These are phyloP conservation scores for Blastomyces parvus DNA, from an alignment of 2,329 filamentous ascomycete species.

Conservation along the genomic window DNA sequence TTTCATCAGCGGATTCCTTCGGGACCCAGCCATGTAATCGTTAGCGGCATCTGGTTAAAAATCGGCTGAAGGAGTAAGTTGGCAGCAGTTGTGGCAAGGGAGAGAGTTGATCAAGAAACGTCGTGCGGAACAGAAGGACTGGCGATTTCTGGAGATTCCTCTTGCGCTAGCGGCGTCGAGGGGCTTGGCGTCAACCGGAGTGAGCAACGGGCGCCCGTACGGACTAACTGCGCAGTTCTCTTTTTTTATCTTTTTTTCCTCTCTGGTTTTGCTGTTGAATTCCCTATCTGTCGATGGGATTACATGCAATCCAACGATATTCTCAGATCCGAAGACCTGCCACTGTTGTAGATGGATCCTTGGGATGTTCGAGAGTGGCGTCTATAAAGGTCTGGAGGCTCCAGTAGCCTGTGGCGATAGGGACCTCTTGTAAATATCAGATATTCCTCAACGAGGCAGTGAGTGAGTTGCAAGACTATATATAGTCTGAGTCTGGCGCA, in stretches of 20 bases:
- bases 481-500: background rate
- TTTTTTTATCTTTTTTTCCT: background rate
- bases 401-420: background rate
- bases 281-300: background rate
- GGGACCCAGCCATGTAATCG: conserved; percentile 42
- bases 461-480: background rate
- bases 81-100: conserved; percentile 8
- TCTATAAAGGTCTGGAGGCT: background rate
- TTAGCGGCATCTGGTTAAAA: conserved; percentile 34
- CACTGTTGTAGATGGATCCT: background rate
- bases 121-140: conserved; percentile 3
- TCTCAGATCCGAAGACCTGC: background rate
- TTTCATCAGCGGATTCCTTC: conserved; percentile 42
- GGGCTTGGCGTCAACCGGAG: conserved; percentile 6
- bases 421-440: background rate
- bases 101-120: conserved; percentile 13
- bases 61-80: conserved; percentile 11
- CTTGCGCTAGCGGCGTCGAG: conserved; percentile 12
- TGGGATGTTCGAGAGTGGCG: background rate
- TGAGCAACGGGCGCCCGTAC: conserved; percentile 14
- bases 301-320: background rate
- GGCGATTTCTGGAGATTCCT: conserved; percentile 10
- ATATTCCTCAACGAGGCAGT: background rate
- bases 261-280: background rate
- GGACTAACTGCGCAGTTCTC: conserved; percentile 13